Base-by-base conservation (phyloP, 805 yeast genomes). In the Teunomyces atbi region DNA sequence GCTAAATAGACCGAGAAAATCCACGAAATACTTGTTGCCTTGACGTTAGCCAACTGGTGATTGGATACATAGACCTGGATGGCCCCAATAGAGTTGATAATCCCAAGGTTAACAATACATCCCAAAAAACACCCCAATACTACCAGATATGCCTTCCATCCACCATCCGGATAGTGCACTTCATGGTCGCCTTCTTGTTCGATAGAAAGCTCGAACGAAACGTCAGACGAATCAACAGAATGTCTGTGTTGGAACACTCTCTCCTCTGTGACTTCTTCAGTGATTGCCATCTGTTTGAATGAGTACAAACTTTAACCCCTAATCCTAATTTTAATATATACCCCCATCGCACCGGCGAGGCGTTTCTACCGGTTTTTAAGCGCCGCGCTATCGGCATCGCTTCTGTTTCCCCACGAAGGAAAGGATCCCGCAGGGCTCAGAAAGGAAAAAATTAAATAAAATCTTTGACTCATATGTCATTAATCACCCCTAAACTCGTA, bases 81-180 rank as follows among this genome's bases (percentile, higher is more conserved):
- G 3, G 81, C 84, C 52, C 89, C 89, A 33, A 77, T 67, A 2
- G 83, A 62, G 55, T 83, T 83, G 48, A 79, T 61, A 30, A 80
- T 52, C 1, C 90, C 89, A 47, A 82, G 75, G 36, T 71, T 69
- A 2, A 79, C 77, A 2, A 75, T 64, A 30, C 79, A 66, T 0
- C 87, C 88, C 35, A 78, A 59, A 54, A 81, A 82, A 3, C 80
- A 69, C 2, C 88, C 89, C 20, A 81, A 59, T 0, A 81, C 76
- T 2, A 81, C 84, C 3, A 62, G 48, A 67, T 82, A 80, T 0
- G 88, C 87, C 48, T 60, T 55, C 32, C 61, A 43, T 0, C 89
- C 88, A 15, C 88, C 88, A 52, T 84, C 85, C 0, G 86, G 86
- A 45, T 56, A 64, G 16, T 52, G 49, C 3, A 26, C 23, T 18